A percentile compares a stretch with the other conserved stretches of the same genome.
These are phyloP conservation scores for Cadophora sp. DNA, from an alignment of 2,329 filamentous ascomycete genomes.

Conservation along the genomic window DNA sequence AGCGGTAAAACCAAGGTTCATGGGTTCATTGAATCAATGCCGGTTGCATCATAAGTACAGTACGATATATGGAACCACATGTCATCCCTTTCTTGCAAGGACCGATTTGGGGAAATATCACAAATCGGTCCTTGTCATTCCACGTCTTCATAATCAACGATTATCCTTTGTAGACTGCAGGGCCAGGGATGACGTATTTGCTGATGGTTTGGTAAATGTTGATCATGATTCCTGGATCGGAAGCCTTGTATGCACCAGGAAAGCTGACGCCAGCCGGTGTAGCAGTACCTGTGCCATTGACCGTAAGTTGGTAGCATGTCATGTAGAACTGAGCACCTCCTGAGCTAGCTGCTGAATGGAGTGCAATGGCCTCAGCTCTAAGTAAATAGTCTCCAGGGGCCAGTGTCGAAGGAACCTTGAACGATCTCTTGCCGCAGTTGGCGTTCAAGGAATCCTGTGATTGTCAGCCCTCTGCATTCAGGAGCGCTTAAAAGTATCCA, in stretches of 20 bases:
- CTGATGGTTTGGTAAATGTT: constrained; percentile 46
- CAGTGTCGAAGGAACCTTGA: constrained; percentile 57
- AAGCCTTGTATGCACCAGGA: constrained; percentile 53
- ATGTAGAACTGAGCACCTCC: constrained; percentile 50
- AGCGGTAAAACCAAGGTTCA: not conserved
- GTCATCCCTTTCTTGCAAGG: not conserved
- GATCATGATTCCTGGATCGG: constrained; percentile 55
- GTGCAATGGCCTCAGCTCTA: constrained; percentile 59
- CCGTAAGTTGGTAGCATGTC: constrained; percentile 52
- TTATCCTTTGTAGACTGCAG: constrained; percentile 18
- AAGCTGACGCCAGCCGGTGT: constrained; percentile 49
- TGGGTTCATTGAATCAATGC: constrained; percentile 6
- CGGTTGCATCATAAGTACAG: not conserved
- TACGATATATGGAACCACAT: not conserved
- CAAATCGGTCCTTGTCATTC: not conserved
- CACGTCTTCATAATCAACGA: not conserved
- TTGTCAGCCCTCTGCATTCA: not conserved
- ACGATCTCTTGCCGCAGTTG: constrained; percentile 54
- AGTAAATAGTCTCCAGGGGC: constrained; percentile 61
- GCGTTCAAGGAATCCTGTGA: constrained; percentile 41
- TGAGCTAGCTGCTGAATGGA: constrained; percentile 55
- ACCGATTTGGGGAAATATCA: not conserved
- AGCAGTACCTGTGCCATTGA: constrained; percentile 51
- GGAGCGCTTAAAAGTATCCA: not conserved
- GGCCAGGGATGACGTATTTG: constrained; percentile 19